phyloP scores from a whole-genome alignment of 2,329 filamentous ascomycete species.

The Cryphonectria naterciae region DNA sequence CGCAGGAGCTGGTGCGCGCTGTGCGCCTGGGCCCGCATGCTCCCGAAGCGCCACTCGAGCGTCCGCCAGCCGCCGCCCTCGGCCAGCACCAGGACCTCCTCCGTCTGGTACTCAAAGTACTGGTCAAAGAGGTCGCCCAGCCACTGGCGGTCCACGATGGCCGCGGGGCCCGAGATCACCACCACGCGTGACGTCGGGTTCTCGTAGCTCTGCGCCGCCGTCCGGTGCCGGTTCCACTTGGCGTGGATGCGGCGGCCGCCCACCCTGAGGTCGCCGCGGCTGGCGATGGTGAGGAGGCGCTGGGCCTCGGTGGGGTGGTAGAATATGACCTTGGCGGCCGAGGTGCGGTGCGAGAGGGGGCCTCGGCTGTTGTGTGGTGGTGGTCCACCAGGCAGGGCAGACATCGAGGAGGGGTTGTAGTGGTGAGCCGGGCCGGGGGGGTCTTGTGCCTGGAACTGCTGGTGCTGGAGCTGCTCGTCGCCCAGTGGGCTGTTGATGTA shows the following conservation, averaged over 20 bases:
- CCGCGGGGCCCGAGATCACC: constrained; percentile 1
- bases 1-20: constrained; percentile 1
- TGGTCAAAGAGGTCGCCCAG: background rate
- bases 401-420: background rate
- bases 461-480: background rate
- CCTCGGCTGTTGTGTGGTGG: background rate
- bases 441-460: background rate
- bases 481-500: constrained; percentile 12
- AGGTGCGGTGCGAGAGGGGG: constrained; percentile 5
- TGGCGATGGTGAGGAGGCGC: background rate
- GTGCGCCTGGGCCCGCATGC: constrained; percentile 18
- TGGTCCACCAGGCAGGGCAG: background rate
- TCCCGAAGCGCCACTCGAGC: constrained; percentile 24
- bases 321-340: constrained; percentile 28
- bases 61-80: background rate
- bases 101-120: constrained; percentile 15
- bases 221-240: constrained; percentile 17
- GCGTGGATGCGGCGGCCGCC: background rate
- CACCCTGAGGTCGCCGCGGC: background rate
- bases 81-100: background rate
- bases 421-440: background rate
- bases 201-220: background rate
- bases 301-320: constrained; percentile 18
- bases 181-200: constrained; percentile 15
- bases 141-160: constrained; percentile 3